Base-by-base conservation (phyloP, 2,329 filamentous ascomycete genomes). In the Sporothrix phasma region DNA sequence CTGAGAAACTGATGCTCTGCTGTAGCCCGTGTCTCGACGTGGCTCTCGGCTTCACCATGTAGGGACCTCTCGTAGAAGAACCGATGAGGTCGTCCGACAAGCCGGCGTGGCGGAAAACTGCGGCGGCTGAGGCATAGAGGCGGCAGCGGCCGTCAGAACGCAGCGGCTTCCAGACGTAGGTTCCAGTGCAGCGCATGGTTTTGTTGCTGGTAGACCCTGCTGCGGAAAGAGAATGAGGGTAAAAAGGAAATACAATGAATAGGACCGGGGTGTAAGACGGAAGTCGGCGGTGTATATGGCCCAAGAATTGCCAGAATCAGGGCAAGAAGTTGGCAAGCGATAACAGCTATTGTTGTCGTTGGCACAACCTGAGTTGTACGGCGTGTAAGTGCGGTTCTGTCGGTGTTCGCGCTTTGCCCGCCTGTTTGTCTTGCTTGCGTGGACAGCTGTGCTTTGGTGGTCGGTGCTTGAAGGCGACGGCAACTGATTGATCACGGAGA, bases 31-130 rank as follows among this genome's bases (percentile, higher is more conserved):
- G 34, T 54, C 17, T 56, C 39, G 19, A 62, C 24, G 3, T 22
- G 7, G 6, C 53, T 47, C 24, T 37, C 46, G 17, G 39, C 46
- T 17, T 24, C 47, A n/a, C 39, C 37, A 39, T n/a, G 22, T 5
- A 13, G n/a, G 5, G 60, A 39, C 26, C 54, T 53, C 1, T 49
- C 22, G 13, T 10, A 13, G n/a, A 59, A 26, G 17, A 31, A n/a
- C 22, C 26, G 7, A 60, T 15, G 13, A 51, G 10, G 5, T 29
- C 51, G 29, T 66, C 65, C 4, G 61, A 61, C 5, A 13, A 34
- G 49, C 67, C 67, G 22, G 63, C 66, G 39, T 67, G 67, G 24
- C 66, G 66, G 41, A 68, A 46, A 47, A 64, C 66, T 31, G 66
- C 66, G 49, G 63, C 43, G n/a, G 67, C 67, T 10, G 46, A 39